Evolutionary conservation across 768 basidiomycete species (phyloP).

Genomic region (Coprinopsis cinerea): DNA sequence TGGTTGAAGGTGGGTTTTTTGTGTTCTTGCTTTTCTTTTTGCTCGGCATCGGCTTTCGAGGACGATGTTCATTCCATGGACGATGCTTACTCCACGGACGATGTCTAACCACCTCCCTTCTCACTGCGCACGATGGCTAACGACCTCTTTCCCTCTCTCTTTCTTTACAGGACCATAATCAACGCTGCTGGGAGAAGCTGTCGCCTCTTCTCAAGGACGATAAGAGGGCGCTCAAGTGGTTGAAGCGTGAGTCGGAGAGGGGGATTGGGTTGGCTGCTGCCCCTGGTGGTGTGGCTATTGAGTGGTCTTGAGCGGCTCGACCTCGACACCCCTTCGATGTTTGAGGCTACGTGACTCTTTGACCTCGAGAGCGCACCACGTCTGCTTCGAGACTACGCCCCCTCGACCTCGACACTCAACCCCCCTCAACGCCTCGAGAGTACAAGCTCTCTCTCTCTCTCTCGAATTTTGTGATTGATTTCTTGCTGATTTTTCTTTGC

Average conservation of each 20-base stretch:
- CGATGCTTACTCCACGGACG: too few species aligned
- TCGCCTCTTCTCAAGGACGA: constrained; percentile 34
- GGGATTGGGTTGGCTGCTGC: constrained; percentile 67
- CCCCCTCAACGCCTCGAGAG: too few species aligned
- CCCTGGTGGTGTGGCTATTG: constrained; percentile 69
- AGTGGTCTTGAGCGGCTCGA: constrained; percentile 58
- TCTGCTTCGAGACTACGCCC: too few species aligned
- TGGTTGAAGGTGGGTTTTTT: constrained; percentile 59
- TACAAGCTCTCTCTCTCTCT: too few species aligned
- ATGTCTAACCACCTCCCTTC: neutral
- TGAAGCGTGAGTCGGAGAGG: constrained; percentile 70
- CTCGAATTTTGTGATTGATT: too few species aligned
- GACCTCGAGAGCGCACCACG: too few species aligned
- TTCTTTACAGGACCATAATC: constrained; percentile 68
- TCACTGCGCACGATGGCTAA: neutral
- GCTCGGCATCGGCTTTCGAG: too few species aligned
- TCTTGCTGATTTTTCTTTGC: too few species aligned
- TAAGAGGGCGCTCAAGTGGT: constrained; percentile 76
- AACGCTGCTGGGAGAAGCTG: constrained; percentile 58
- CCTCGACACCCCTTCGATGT: neutral
- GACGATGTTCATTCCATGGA: too few species aligned
- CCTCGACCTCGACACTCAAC: too few species aligned
- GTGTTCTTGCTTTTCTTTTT: too few species aligned
- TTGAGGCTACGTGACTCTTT: neutral
- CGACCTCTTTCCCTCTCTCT: neutral